Conservation (phyloP, 2,329 filamentous ascomycete species). For the Aspergillus sp. region DNA sequence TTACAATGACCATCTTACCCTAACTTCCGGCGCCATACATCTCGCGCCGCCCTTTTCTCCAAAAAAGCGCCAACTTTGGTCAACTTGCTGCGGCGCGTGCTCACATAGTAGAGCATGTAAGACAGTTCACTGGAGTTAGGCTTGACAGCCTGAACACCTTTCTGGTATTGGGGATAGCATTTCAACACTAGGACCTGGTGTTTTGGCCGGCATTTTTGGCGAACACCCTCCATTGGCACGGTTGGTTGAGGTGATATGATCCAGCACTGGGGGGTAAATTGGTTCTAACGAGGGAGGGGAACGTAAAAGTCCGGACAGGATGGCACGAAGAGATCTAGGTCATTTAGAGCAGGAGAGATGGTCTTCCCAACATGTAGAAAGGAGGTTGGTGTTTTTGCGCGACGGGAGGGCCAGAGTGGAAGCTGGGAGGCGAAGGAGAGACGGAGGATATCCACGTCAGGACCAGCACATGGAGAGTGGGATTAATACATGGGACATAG, state of each 20-base stretch:
- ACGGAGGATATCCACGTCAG: constrained; percentile 4
- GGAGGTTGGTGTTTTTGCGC: neutral
- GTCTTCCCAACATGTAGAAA: neutral
- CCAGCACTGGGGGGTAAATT: neutral
- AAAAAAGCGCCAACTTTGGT: constrained; percentile 94
- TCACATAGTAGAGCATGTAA: constrained; percentile 95
- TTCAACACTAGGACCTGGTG: constrained; percentile 95
- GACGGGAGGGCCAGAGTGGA: constrained; percentile 7
- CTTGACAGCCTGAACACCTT: constrained; percentile 87
- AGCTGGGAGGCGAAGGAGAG: constrained; percentile 1
- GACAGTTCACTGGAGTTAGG: constrained; percentile 96
- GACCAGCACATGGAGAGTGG: constrained; percentile 9
- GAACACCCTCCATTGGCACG: constrained; percentile 53
- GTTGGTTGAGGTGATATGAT: constrained; percentile 1
- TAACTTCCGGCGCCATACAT: constrained; percentile 84
- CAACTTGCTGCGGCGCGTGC: constrained; percentile 89
- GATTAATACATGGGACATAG: constrained; percentile 14
- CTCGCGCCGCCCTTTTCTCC: constrained; percentile 87
- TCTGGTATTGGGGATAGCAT: constrained; percentile 91
- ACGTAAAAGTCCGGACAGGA: too few species aligned
- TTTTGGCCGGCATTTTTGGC: constrained; percentile 74
- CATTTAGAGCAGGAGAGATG: neutral
- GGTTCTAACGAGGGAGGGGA: neutral
- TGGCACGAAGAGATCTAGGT: too few species aligned
- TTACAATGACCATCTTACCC: constrained; percentile 59